Base-by-base conservation (phyloP, 768 basidiomycete genomes). In the Kwoniella pini region DNA sequence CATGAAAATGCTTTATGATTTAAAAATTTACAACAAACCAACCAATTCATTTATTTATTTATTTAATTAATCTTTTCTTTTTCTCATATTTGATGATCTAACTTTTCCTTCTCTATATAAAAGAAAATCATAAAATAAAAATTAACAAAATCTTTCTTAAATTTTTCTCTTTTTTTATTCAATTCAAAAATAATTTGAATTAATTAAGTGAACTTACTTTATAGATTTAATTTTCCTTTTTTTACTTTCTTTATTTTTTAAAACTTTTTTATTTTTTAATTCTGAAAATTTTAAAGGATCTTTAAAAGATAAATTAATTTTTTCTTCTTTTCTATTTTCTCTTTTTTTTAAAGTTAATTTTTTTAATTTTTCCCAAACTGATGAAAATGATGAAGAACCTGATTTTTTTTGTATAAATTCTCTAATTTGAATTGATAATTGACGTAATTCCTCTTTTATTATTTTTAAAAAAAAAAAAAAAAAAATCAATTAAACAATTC, bases 321-420 rank as follows among this genome's bases (percentile, higher is more conserved):
- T 80, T 0, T 83, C 84, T 0, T 84, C 83, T 72, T 87, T 88
- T 28, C 95, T 82, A 45, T 88, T 90, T 55, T 87, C 83, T 56
- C 87, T 84, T 13, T 90, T 82, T 24, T 82, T 83, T 22, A 87
- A 78, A 1, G 85, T 84, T 28, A 84, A 81, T 72, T 91, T 88
- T 38, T 92, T 83, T 55, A 97, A 88, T 60, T 84, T 84, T 66
- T 86, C 91, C 81, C 96, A 96, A 0, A 83, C 83, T 11, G 78
- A 77, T 0, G 92, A 85, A 77, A 96, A 98, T 67, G 84, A 85
- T 7, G 88, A 88, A n/a, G 86, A 85, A 31, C 94, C 93, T 43
- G 97, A 87, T 82, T 91, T 91, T 45, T 79, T 77, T 75, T 93
- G 94, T 3, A 99, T 80, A 5, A 97, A 84, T 57, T 93, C 91